Conservation (phyloP, 2,329 filamentous ascomycete species). For the Plectosphaerella sp. region DNA sequence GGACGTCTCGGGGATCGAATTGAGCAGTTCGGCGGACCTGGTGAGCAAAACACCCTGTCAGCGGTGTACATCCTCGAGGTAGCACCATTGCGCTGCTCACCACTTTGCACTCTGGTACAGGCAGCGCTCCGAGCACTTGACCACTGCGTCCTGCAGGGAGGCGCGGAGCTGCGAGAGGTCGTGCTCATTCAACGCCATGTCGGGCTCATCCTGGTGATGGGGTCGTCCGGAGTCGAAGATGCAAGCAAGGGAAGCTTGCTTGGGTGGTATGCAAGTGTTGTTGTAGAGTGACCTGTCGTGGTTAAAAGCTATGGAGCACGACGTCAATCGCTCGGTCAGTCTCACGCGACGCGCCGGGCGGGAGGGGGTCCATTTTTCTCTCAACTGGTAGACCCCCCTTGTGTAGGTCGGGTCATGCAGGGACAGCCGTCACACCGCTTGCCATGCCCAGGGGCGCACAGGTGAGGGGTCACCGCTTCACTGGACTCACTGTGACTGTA, state of each 20-base stretch:
- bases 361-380: not conserved
- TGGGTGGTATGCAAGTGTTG: not conserved
- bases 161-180: conserved; percentile 63
- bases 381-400: not conserved
- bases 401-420: not conserved
- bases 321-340: not conserved
- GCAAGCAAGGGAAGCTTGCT: not conserved
- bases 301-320: conserved; percentile 1
- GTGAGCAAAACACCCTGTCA: conserved; percentile 1
- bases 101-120: conserved; percentile 97
- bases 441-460: not conserved
- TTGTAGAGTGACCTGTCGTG: not conserved
- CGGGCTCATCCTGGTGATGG: conserved; percentile 8
- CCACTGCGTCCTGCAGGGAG: conserved; percentile 77
- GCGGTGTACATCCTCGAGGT: not conserved
- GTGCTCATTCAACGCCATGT: conserved; percentile 51
- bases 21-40: conserved; percentile 92
- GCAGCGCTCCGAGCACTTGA: conserved; percentile 90
- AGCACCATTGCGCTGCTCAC: conserved; percentile 39
- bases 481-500: not conserved
- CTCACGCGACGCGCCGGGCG: not conserved
- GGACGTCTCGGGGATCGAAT: conserved; percentile 63
- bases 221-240: not conserved
- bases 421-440: not conserved
- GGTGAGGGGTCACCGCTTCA: not conserved